A percentile compares a stretch with the other conserved stretches of the same genome.
These are phyloP conservation scores for Umbelopsis ramanniana DNA, from an alignment of 192 early-diverging fungal genomes.

Conservation along the genomic window DNA sequence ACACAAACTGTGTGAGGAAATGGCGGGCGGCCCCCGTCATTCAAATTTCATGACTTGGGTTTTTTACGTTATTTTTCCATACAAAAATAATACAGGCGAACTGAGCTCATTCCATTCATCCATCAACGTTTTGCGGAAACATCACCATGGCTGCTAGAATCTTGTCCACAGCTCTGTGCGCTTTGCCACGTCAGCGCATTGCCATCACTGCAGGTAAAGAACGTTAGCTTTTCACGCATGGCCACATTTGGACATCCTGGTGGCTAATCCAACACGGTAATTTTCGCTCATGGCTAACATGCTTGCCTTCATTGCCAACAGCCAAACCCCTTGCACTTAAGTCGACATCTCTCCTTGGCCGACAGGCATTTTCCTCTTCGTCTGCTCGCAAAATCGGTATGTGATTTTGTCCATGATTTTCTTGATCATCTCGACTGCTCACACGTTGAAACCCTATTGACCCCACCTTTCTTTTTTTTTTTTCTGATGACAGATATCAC, in stretches of 20 bases:
- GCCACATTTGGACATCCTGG: background rate
- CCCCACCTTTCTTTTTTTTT: background rate
- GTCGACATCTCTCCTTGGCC: background rate
- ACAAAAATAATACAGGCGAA: constrained; percentile 16
- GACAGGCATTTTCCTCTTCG: constrained; percentile 10
- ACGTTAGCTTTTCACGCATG: too few species aligned
- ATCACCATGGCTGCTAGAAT: constrained; percentile 18
- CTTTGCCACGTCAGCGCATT: constrained; percentile 23
- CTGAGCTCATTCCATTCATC: background rate
- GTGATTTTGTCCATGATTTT: background rate
- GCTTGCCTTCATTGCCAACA: background rate
- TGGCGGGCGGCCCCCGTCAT: constrained; percentile 19
- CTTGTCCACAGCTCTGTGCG: constrained; percentile 19
- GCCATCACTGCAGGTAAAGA: constrained; percentile 15
- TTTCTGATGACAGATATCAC: background rate
- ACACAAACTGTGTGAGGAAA: too few species aligned
- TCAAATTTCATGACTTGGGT: constrained; percentile 19
- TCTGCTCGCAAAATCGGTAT: constrained; percentile 6
- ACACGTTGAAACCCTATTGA: background rate
- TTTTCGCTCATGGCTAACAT: background rate
- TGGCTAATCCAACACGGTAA: background rate
- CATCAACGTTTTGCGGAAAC: constrained; percentile 12
- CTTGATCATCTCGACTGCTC: background rate
- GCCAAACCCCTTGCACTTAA: constrained; percentile 14
- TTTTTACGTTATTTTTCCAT: constrained; percentile 7